Conservation (phyloP, 768 basidiomycete genomes). For the Suillus bovinus region DNA sequence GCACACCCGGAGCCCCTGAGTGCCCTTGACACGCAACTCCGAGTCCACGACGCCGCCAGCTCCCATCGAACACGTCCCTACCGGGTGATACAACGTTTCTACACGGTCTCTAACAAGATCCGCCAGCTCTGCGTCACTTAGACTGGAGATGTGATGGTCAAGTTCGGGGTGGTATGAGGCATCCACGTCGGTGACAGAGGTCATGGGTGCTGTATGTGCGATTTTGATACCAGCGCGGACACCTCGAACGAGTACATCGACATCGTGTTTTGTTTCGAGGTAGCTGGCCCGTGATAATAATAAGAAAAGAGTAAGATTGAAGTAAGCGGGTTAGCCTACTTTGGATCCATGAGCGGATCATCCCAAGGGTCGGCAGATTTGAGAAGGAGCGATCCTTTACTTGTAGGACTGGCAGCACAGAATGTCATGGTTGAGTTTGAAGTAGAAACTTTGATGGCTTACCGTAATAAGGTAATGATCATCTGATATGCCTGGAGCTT, state of each 20-base stretch:
- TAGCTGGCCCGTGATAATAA: slow-evolving; percentile 33
- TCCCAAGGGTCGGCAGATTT: slow-evolving; percentile 43
- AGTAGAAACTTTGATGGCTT: slow-evolving; percentile 9
- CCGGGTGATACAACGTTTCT: slow-evolving; percentile 46
- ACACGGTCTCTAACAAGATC: slow-evolving; percentile 33
- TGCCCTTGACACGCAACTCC: slow-evolving; percentile 43
- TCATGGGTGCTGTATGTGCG: slow-evolving; percentile 39
- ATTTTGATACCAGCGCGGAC: slow-evolving; percentile 39
- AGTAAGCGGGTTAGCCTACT: slow-evolving; percentile 27
- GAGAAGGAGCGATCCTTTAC: slow-evolving; percentile 41
- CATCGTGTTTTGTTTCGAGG: slow-evolving; percentile 41
- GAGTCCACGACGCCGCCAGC: slow-evolving; percentile 42
- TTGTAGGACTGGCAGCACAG: slow-evolving; percentile 39
- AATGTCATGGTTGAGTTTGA: not conserved
- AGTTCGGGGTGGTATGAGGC: slow-evolving; percentile 31
- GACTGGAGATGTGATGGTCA: slow-evolving; percentile 38
- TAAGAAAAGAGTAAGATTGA: slow-evolving; percentile 18
- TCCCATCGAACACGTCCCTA: slow-evolving; percentile 39
- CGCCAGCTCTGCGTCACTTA: slow-evolving; percentile 37
- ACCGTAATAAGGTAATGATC: slow-evolving; percentile 25
- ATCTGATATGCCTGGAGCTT: slow-evolving; percentile 23
- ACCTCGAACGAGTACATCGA: slow-evolving; percentile 42
- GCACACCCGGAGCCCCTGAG: slow-evolving; percentile 42
- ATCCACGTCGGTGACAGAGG: slow-evolving; percentile 34
- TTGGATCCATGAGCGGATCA: slow-evolving; percentile 44